Evolutionary conservation across 768 basidiomycete species (phyloP), one percentile per base, ranked within the genome.

Genomic region (Russula lepida): DNA sequence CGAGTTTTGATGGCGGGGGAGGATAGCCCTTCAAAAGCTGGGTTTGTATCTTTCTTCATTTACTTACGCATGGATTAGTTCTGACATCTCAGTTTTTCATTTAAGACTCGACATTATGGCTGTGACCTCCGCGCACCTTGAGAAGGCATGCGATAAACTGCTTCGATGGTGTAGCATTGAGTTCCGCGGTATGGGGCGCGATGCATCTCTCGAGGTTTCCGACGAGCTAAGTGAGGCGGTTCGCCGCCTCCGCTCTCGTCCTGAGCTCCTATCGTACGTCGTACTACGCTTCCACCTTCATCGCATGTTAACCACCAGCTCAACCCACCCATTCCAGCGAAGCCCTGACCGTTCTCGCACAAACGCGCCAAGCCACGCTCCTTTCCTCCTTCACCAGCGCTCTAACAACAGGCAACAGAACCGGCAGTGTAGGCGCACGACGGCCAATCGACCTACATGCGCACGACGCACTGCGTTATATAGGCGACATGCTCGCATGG

Each of bases 401-500:
- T 6, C 90, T 89, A 1, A 89, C 85, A 1, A 87, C 84, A 43
- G 92, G 89, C 7, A 54, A 46, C 56, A 28, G 30, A 6, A 43
- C 35, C 1, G 56, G 56, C 30, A 25, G 56, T 23, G n/a, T 21
- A 43, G 39, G 51, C 21, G 28, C 39, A 17, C 19, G 61, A 12
- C 82, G 95, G 6, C 92, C 95, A 0, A 98, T 99, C 64, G 97
- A 98, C 71, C 78, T 99, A 3, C 97, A 99, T 69, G 97, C 97
- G 0, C 97, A 99, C 68, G 97, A 99, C 71, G 95, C 97, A 0
- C 81, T 93, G 66, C 85, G 95, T 33, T 99, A 99, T 70, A 85
- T 95, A 15, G 97, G 97, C 15, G 95, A 98, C 73, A 98, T 98
- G 91, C 84, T 98, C 8, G 95, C 95, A 0, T 98, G 95, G 95